These are phyloP conservation scores for Paracoccidioides brasiliensis DNA, from an alignment of 2,329 filamentous ascomycete genomes.

Conservation along the genomic window DNA sequence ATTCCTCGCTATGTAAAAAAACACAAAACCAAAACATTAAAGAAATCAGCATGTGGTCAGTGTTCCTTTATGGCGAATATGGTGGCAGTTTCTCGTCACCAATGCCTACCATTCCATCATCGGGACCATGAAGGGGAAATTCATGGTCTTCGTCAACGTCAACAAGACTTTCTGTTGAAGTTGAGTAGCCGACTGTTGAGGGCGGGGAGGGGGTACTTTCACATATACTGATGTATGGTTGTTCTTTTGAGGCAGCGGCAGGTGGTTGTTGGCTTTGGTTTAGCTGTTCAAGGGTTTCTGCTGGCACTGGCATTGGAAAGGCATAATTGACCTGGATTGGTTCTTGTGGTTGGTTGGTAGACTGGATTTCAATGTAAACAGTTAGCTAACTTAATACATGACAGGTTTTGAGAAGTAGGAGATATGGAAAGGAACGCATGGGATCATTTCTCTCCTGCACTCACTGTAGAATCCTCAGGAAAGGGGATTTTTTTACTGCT, in stretches of 20 bases:
- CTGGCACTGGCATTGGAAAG: not conserved
- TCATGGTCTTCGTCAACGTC: not conserved
- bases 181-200: not conserved
- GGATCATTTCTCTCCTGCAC: not conserved
- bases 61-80: not conserved
- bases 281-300: not conserved
- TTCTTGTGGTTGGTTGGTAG: not conserved
- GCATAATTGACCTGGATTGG: not conserved
- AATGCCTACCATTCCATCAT: not conserved
- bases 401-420: not conserved
- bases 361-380: not conserved
- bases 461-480: not conserved
- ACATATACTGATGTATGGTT: not conserved
- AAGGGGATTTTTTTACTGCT: not conserved
- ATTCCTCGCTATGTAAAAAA: not conserved
- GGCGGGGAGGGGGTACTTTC: not conserved
- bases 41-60: not conserved
- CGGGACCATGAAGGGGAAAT: not conserved
- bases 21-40: not conserved
- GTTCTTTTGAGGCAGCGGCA: not conserved
- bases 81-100: not conserved
- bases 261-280: not conserved
- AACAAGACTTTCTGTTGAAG: not conserved
- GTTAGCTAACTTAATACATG: not conserved
- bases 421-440: not conserved